phyloP scores from a whole-genome alignment of 495 filamentous ascomycete genomes.

The Neurospora pannonica region DNA sequence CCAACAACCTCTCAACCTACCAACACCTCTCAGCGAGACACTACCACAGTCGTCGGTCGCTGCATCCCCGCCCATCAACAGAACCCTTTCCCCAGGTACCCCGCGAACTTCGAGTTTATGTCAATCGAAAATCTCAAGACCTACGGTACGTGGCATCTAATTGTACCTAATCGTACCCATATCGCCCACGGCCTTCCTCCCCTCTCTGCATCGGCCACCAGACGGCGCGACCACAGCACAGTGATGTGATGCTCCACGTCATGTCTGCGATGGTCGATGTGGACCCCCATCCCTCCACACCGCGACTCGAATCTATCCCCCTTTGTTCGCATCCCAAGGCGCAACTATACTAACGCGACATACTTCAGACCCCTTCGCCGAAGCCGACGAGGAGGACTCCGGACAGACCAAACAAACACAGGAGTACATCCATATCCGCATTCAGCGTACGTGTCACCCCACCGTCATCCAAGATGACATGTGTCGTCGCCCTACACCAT shows the following conservation, averaged over 20 bases:
- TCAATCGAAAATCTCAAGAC: constrained; percentile 99
- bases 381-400: constrained; percentile 99
- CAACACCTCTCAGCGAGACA: constrained; percentile 21
- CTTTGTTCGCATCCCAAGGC: not conserved
- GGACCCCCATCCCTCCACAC: not conserved
- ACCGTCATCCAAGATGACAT: not conserved
- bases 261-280: not conserved
- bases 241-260: not conserved
- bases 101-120: constrained; percentile 76
- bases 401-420: constrained; percentile 82
- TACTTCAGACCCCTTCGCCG: constrained; percentile 94
- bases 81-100: constrained; percentile 36
- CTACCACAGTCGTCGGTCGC: constrained; percentile 36
- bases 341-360: constrained; percentile 9
- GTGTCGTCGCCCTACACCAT: constrained; percentile 7
- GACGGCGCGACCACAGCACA: not conserved
- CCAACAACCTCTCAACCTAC: constrained; percentile 6
- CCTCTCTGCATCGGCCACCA: not conserved
- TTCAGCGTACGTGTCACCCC: constrained; percentile 72
- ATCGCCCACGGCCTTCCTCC: not conserved
- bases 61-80: constrained; percentile 24
- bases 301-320: not conserved
- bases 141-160: constrained; percentile 66
- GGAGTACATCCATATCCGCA: constrained; percentile 99
- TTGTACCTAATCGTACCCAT: constrained; percentile 14